phyloP scores from a whole-genome alignment of 371 early-diverging fungal species.

The Funneliformis caledonium region DNA sequence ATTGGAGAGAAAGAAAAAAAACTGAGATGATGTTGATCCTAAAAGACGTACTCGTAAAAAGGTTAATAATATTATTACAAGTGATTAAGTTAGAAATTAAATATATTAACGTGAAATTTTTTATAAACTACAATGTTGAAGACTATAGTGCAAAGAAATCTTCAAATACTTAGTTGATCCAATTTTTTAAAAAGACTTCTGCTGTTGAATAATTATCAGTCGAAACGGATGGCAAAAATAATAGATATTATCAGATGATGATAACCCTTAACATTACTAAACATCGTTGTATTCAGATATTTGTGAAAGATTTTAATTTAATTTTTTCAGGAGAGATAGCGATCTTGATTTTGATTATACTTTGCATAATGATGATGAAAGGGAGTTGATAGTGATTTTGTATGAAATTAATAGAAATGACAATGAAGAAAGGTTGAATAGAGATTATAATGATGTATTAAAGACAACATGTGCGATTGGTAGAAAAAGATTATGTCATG shows the following conservation, averaged over 20 bases:
- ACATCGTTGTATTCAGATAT: conserved; percentile 22
- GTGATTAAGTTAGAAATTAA: background rate
- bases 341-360: conserved; percentile 33
- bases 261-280: conserved; percentile 39
- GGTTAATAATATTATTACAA: conserved; percentile 40
- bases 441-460: background rate
- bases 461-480: conserved; percentile 30
- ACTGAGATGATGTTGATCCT: conserved; percentile 50
- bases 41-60: conserved; percentile 27
- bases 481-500: conserved; percentile 52
- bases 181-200: conserved; percentile 96
- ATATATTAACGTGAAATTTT: no score
- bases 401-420: no score
- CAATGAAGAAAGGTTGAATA: background rate
- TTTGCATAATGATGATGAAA: background rate
- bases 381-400: background rate
- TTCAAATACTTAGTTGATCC: conserved; percentile 94
- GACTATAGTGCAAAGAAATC: conserved; percentile 82
- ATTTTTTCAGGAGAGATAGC: conserved; percentile 45
- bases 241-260: conserved; percentile 43
- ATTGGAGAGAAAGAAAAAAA: no score
- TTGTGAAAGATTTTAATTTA: conserved; percentile 56
- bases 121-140: conserved; percentile 53
- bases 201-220: conserved; percentile 89
- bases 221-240: conserved; percentile 75